phyloP scores from a whole-genome alignment of 192 early-diverging fungal species.

The Paraglomus brasilianum region DNA sequence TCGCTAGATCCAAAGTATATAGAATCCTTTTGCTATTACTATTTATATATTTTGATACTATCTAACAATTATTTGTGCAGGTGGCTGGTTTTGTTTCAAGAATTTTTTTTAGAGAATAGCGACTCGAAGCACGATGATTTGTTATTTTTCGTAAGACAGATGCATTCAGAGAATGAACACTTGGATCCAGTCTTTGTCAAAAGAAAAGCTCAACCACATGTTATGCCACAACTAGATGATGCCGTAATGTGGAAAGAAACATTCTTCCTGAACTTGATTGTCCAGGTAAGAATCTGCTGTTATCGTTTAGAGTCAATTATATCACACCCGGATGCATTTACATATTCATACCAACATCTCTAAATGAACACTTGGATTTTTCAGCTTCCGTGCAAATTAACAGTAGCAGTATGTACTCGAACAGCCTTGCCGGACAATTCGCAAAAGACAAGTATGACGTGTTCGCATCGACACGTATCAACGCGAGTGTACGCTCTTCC shows the following conservation, averaged over 20 bases:
- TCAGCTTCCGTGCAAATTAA: conserved; percentile 81
- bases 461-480: conserved; percentile 68
- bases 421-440: conserved; percentile 32
- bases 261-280: conserved; percentile 87
- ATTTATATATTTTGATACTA: too few relatives aligned
- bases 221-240: conserved; percentile 64
- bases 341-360: background rate
- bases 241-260: conserved; percentile 89
- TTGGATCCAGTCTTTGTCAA: conserved; percentile 82
- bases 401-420: conserved; percentile 81
- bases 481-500: conserved; percentile 85
- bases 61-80: conserved; percentile 27
- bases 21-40: background rate
- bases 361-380: background rate
- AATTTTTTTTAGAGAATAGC: conserved; percentile 72
- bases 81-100: conserved; percentile 64
- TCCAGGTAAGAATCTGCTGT: conserved; percentile 51
- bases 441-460: conserved; percentile 64
- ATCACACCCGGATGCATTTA: background rate
- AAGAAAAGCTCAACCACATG: conserved; percentile 62
- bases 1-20: conserved; percentile 54
- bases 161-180: conserved; percentile 41
- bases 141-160: conserved; percentile 78
- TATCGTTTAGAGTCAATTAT: background rate
- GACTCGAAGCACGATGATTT: conserved; percentile 78